Evolutionary conservation across 192 early-diverging fungal genomes (phyloP), one percentile per base, ranked within the genome.

Genomic region (Rhizophagus clarus): DNA sequence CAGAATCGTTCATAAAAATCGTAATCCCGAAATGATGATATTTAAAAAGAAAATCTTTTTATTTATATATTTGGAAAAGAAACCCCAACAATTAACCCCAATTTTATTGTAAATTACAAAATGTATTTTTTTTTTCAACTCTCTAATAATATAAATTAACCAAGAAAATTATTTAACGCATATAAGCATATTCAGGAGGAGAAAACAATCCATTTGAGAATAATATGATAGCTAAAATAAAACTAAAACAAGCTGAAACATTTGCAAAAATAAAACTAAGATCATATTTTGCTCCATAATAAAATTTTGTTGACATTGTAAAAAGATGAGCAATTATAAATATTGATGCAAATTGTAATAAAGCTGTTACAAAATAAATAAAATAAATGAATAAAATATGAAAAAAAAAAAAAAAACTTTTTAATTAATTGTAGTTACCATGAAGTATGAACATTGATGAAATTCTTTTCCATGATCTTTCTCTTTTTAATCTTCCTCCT

Each of bases 241-340:
- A 12, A 29, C 45, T 49, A 26, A 72, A 49, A 28, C 40, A 72
- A 6, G 71, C 71, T 12, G 71, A 72, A 12, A 72, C 14, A 49
- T 49, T 72, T 12, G 71, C 42, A 72, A 72, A 47, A 26, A 49
- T 15, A 49, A 72, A 72, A 28, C 71, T 49, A 72, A 29, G 14
- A 49, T 49, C 71, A 34, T 72, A 72, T 72, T 72, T 72, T 3
- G 26, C 12, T 26, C 71, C 71, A 47, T 22, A 24, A 28, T 51
- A 51, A 72, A 72, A 72, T 72, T 5, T n/a, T 47, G 49, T 6
- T 7, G 71, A 42, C 12, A n/a, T 72, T 12, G 40, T 26, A 49
- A 28, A 49, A 72, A 72, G 12, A 24, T 72, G 71, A 28, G 71
- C 40, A 49, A 72, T 72, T 15, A 47, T 29, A 51, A 28, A 42